A percentile compares a stretch with the other conserved stretches of the same genome.
Conservation (phyloP, 176 grass and related monocot species). For the Oryza nivara region DNA sequence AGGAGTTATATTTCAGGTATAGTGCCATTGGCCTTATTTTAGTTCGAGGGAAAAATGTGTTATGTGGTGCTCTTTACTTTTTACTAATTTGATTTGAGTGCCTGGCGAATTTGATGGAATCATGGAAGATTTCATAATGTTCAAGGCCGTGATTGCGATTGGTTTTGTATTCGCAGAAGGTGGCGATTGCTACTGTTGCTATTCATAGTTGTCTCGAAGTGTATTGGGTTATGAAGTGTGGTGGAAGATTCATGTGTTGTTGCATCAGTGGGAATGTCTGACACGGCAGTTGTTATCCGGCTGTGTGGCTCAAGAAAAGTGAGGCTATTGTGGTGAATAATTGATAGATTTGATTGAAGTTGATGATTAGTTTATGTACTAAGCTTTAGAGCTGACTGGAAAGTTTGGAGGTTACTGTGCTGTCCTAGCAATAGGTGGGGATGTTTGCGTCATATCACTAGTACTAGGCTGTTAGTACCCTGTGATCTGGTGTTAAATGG, state of each 20-base stretch:
- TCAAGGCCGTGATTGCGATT: neutral
- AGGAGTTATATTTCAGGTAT: neutral
- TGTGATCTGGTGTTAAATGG: neutral
- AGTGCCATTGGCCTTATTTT: neutral
- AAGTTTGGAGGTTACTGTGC: conserved; percentile 43
- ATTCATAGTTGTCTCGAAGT: neutral
- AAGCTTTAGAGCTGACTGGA: conserved; percentile 18
- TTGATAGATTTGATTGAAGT: conserved; percentile 34
- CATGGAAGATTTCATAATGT: neutral
- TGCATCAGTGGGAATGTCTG: conserved; percentile 23
- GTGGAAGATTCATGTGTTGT: neutral
- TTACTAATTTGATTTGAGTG: neutral
- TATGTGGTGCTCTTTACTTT: neutral
- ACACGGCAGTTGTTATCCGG: neutral
- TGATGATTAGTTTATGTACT: conserved; percentile 23
- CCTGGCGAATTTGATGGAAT: neutral
- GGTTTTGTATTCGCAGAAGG: neutral
- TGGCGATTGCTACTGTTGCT: conserved; percentile 20
- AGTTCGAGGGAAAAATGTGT: neutral
- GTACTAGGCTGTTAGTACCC: neutral
- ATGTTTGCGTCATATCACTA: conserved; percentile 24
- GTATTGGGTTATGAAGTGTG: neutral
- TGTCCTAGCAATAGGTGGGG: conserved; percentile 22
- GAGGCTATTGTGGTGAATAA: conserved; percentile 17
- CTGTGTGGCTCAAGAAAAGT: conserved; percentile 17